Evolutionary conservation across 1,284 basidiomycete genomes (phyloP).

Genomic region (Hypsizygus ulmarius): DNA sequence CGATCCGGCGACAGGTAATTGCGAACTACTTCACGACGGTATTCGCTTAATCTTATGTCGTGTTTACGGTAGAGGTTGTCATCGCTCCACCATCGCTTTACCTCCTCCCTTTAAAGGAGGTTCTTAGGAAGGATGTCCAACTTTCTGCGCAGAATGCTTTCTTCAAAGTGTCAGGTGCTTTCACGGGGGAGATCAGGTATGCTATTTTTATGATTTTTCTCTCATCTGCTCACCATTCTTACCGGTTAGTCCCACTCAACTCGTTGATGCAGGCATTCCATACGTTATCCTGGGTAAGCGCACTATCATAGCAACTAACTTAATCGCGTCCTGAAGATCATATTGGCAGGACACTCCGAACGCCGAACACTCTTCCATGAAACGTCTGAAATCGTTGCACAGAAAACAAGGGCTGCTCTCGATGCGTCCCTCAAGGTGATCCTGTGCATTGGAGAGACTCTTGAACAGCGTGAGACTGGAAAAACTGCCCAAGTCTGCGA

Average conservation of each 20-base stretch:
- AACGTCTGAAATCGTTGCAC: conserved; percentile 78
- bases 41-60: conserved; percentile 12
- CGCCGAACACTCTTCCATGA: conserved; percentile 93
- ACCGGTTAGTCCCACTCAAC: conserved; percentile 66
- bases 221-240: neutral
- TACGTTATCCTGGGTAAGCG: conserved; percentile 88
- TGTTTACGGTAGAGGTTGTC: conserved; percentile 72
- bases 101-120: conserved; percentile 64
- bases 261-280: conserved; percentile 83
- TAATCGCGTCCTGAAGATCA: neutral
- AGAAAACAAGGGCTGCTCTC: conserved; percentile 84
- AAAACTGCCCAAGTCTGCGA: conserved; percentile 82
- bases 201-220: conserved; percentile 16
- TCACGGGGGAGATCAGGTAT: conserved; percentile 92
- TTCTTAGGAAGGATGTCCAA: conserved; percentile 62
- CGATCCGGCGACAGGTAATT: conserved; percentile 71
- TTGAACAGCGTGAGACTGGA: conserved; percentile 82
- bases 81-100: conserved; percentile 91
- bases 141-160: conserved; percentile 94
- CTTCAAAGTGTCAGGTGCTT: conserved; percentile 84
- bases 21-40: conserved; percentile 3
- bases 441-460: conserved; percentile 94
- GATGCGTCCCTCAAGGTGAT: conserved; percentile 81
- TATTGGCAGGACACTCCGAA: conserved; percentile 81
- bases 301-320: neutral